Base-by-base conservation (phyloP, 108 stramenopile species). In the Nannochloropsis salina region DNA sequence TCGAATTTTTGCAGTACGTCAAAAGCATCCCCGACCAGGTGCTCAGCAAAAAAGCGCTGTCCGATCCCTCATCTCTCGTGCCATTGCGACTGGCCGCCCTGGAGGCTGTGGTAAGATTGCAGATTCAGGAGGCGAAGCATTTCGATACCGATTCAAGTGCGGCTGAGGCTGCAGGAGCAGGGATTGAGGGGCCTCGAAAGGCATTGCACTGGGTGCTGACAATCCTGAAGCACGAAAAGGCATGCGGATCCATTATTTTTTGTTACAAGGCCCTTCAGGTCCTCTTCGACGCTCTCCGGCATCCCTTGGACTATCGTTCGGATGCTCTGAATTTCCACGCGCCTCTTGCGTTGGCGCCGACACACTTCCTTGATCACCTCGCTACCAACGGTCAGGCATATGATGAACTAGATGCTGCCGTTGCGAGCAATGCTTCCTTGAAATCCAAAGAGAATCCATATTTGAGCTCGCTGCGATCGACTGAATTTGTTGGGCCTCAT, bases 1-100 rank as follows among this genome's bases (percentile, higher is more conserved):
- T 74, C 61, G 61, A 74, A n/a, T 74, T n/a, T 74, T n/a, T 74
- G 6, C 61, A 74, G 61, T 74, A 74, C 61, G 61, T n/a, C 61
- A 74, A 74, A n/a, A 15, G 20, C 61, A n/a, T 74, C 6, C 61
- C 61, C 2, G 61, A 74, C n/a, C 61, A 8, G n/a, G 61, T 74
- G 61, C 61, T 74, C 20, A n/a, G 61, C 15, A 74, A 74, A 74
- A n/a, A 15, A 74, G 61, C 61, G n/a, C 61, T 74, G n/a, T n/a
- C 8, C 20, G n/a, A 74, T n/a, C 61, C 61, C n/a, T 74, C 61
- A 15, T 74, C 61, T n/a, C 3, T 74, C 61, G 61, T 74, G 2
- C 8, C 61, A 15, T 74, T 74, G 61, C 61, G 61, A n/a, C n/a
- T 74, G 61, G 61, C 61, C 3, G 61, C 61, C 61, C n/a, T 74